Evolutionary conservation across 441 rosid species (phyloP), one percentile per base, ranked within the genome.

Genomic region (Euphorbia corollata): DNA sequence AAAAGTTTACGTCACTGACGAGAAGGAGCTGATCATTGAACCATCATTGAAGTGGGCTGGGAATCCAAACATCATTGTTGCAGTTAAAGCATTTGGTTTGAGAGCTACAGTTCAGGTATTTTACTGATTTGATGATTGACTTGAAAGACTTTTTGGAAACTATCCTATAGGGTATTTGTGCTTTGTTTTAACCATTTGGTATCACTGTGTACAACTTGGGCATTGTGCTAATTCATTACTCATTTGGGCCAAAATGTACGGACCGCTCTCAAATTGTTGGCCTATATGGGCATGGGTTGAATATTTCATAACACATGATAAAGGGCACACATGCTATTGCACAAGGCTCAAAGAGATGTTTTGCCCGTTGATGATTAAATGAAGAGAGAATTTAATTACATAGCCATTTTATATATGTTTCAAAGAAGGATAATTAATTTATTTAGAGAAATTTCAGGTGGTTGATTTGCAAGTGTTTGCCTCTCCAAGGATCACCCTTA

Each of bases 381-480:
- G n/a, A n/a, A n/a, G n/a, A n/a, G n/a, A 19, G 36, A 32, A 30
- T 13, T 63, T 53, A 62, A n/a, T 24, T 22, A 50, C 51, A 66
- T 45, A 45, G 39, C 20, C 34, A 20, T 45, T 12, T 48, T 61
- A 2, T 58, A 20, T 51, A n/a, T 13, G 58, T 58, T 64, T 65
- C 62, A 47, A 38, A 23, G 51, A 27, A 15, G 16, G 22, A 32
- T 11, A 62, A 54, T 59, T 78, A 36, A 80, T 64, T 70, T 75
- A 18, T 70, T 61, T 23, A 62, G 38, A 36, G 59, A 51, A 12
- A 57, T 68, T 71, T 72, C 85, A 93, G 98, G 87, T 88, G 73
- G 78, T 94, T 54, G 98, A 91, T 82, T 73, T 91, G 71, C 99
- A 94, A 83, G 88, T 94, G n/a, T 94, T 94, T 82, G 91, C 87